phyloP scores from a whole-genome alignment of 2,329 filamentous ascomycete species.

The Xylaria digitata region DNA sequence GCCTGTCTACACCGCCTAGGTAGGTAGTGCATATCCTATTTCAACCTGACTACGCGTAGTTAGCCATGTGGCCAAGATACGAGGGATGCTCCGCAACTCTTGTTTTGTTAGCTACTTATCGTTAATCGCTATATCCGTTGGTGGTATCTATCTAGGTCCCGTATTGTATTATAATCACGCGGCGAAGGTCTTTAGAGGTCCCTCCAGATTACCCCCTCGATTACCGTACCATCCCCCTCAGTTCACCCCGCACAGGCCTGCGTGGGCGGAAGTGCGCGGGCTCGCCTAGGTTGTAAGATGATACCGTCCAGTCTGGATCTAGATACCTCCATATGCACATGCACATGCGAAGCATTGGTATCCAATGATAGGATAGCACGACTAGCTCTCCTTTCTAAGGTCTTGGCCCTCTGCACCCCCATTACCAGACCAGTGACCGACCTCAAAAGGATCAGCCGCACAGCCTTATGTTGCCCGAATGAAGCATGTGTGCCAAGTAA shows the following conservation, averaged over 20 bases:
- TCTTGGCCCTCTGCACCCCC: background rate
- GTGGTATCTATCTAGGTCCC: background rate
- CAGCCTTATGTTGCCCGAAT: constrained; percentile 23
- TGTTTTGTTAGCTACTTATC: too few species aligned
- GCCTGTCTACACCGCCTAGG: background rate
- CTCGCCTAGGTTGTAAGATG: too few species aligned
- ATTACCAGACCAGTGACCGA: too few species aligned
- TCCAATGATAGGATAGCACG: background rate
- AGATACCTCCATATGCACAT: too few species aligned
- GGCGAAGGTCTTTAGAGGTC: too few species aligned
- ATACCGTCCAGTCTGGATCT: too few species aligned
- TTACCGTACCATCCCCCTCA: too few species aligned
- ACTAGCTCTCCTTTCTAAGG: background rate
- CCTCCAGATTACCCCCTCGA: too few species aligned
- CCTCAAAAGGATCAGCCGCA: constrained; percentile 23
- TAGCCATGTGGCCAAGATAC: background rate
- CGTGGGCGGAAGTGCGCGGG: too few species aligned
- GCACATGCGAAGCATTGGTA: background rate
- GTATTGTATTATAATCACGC: background rate
- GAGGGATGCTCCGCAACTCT: too few species aligned
- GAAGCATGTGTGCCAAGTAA: background rate
- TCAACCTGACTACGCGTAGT: background rate
- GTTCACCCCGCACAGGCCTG: too few species aligned
- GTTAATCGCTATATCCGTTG: constrained; percentile 9
- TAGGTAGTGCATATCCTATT: background rate